Evolutionary conservation across 2,329 filamentous ascomycete genomes (phyloP).

Genomic region (Colletotrichum sp.): DNA sequence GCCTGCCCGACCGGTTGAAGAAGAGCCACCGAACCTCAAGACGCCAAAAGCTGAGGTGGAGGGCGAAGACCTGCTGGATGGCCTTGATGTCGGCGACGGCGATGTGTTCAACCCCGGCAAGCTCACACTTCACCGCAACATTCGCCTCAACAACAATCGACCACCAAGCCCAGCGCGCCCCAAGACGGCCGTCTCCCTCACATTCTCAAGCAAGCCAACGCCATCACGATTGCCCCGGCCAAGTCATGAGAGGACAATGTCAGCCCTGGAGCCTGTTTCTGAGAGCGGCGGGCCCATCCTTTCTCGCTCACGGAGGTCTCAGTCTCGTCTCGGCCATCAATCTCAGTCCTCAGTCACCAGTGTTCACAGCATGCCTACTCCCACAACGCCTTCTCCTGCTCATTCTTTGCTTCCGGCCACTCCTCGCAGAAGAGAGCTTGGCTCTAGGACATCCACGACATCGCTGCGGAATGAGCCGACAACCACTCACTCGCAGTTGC

Average conservation of each 20-base stretch:
- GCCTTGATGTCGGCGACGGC: slow-evolving; percentile 84
- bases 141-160: slow-evolving; percentile 80
- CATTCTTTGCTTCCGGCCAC: slow-evolving; percentile 61
- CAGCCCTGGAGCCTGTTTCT: slow-evolving; percentile 88
- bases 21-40: slow-evolving; percentile 37
- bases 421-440: slow-evolving; percentile 65
- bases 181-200: slow-evolving; percentile 82
- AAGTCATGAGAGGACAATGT: slow-evolving; percentile 65
- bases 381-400: slow-evolving; percentile 62
- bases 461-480: slow-evolving; percentile 63
- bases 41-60: slow-evolving; percentile 46
- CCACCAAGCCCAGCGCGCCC: slow-evolving; percentile 73
- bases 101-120: slow-evolving; percentile 83
- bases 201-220: slow-evolving; percentile 83
- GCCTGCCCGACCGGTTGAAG: slow-evolving; percentile 50
- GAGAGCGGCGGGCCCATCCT: slow-evolving; percentile 80
- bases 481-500: slow-evolving; percentile 69
- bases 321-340: slow-evolving; percentile 72
- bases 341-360: slow-evolving; percentile 72
- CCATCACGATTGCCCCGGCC: slow-evolving; percentile 82
- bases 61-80: slow-evolving; percentile 82
- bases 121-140: slow-evolving; percentile 86
- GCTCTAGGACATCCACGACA: slow-evolving; percentile 57
- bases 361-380: slow-evolving; percentile 66
- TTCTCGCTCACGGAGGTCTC: slow-evolving; percentile 61